phyloP scores from a whole-genome alignment of 1,284 basidiomycete species.

The Veloporphyrellus conicus region DNA sequence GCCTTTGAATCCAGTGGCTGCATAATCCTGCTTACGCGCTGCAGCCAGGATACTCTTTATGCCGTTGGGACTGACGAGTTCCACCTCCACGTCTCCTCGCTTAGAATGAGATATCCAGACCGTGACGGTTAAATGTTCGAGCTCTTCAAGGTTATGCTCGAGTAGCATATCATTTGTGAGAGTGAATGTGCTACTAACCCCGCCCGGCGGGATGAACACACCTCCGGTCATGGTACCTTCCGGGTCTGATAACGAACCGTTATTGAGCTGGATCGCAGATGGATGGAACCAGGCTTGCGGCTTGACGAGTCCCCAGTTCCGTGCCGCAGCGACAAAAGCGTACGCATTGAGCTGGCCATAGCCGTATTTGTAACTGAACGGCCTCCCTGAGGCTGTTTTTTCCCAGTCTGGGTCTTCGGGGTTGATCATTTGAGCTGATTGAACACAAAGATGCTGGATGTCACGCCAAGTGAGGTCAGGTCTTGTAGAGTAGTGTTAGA shows the following conservation, averaged over 20 bases:
- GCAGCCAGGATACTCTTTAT: constrained; percentile 83
- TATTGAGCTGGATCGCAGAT: constrained; percentile 62
- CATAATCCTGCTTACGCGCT: constrained; percentile 67
- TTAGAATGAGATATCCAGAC: constrained; percentile 89
- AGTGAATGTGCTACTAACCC: constrained; percentile 63
- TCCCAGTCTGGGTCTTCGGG: constrained; percentile 95
- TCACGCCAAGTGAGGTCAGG: constrained; percentile 93
- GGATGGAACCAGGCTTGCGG: constrained; percentile 90
- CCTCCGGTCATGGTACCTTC: constrained; percentile 61
- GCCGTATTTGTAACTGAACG: constrained; percentile 97
- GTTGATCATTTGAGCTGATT: constrained; percentile 78
- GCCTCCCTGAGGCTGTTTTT: constrained; percentile 69
- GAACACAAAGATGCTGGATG: constrained; percentile 86
- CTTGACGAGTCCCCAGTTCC: constrained; percentile 84
- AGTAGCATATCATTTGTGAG: constrained; percentile 72
- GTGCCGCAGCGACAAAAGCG: constrained; percentile 76
- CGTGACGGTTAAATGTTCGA: constrained; percentile 91
- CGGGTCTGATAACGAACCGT: constrained; percentile 56
- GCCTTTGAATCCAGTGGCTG: constrained; percentile 73
- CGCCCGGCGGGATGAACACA: constrained; percentile 60
- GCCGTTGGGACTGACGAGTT: constrained; percentile 81
- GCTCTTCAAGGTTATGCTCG: constrained; percentile 74
- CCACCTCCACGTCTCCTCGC: constrained; percentile 92
- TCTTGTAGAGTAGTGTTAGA: constrained; percentile 18
- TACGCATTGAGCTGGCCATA: constrained; percentile 89